Base-by-base conservation (phyloP, 192 early-diverging fungal genomes). In the Coemansia sp. region DNA sequence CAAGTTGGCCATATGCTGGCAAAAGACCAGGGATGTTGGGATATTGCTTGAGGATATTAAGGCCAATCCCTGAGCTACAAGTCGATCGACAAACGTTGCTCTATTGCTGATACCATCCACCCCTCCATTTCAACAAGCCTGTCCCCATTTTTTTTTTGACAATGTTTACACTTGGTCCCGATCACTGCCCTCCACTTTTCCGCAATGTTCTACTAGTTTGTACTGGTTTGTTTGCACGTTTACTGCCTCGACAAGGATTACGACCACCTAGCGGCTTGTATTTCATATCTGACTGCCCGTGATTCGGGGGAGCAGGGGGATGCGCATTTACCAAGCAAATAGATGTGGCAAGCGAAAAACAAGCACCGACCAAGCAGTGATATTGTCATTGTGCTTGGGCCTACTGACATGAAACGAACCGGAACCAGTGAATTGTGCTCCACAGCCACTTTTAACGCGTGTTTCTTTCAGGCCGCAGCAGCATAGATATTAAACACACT, bases 391-490 rank as follows among this genome's bases (percentile, higher is more conserved):
- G 53, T 55, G 22, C 27, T 27, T 31, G 27, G 53, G 27, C 24
- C 3, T 27, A 55, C 53, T 55, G 53, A 12, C 27, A 31, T 10
- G 4, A 50, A 22, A 10, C 24, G 49, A n/a, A 20, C 49, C 49
- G 49, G 49, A 8, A 50, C 49, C 49, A 50, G n/a, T 50, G n/a
- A 3, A 55, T 55, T 31, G 24, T 55, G 53, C 53, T 55, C 53
- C 53, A 27, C 53, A 55, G 27, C 53, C 53, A 31, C 53, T 27
- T 50, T 29, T 5, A 55, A 15, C 27, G 53, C 27, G 53, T 55
- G 53, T 55, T 12, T 15, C 27, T 55, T 12, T 15, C 27, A 27
- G 31, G 24, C 53, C 53, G 53, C 53, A 55, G 53, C 53, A 55
- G 52, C 24, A 31, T 27, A 22, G 9, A 15, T 33, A 55, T n/a